phyloP scores from a whole-genome alignment of 805 yeast genomes.

The Cyberlindnera japonica region DNA sequence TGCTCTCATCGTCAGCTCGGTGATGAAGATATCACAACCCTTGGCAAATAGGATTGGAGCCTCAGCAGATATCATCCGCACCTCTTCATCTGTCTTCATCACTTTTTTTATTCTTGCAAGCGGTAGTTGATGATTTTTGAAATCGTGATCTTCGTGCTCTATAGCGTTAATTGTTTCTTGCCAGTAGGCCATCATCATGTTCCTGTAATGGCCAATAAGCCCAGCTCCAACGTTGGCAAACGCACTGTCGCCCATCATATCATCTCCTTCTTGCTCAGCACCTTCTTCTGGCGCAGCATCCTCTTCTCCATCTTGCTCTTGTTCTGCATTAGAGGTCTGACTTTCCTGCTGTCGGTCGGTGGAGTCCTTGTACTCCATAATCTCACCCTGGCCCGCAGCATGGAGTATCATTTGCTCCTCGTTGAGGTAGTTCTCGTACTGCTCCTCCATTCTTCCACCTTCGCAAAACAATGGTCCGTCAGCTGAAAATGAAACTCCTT shows the following conservation, averaged over 20 bases:
- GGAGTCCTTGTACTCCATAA: slow-evolving; percentile 6
- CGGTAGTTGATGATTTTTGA: slow-evolving; percentile 92
- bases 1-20: slow-evolving; percentile 96
- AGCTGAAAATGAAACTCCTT: no score
- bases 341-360: slow-evolving; percentile 7
- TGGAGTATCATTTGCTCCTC: slow-evolving; percentile 21
- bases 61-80: slow-evolving; percentile 96
- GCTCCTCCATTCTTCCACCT: slow-evolving; percentile 16
- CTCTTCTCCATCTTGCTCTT: not conserved
- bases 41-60: slow-evolving; percentile 97
- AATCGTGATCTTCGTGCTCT: slow-evolving; percentile 82
- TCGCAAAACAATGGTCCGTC: not conserved
- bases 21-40: slow-evolving; percentile 95
- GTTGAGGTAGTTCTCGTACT: slow-evolving; percentile 17
- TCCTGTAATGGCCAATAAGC: slow-evolving; percentile 72
- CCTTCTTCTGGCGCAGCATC: slow-evolving; percentile 4
- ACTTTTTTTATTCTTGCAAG: slow-evolving; percentile 95
- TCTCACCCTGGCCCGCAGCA: slow-evolving; percentile 5
- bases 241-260: slow-evolving; percentile 51
- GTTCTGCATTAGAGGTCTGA: slow-evolving; percentile 1
- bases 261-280: slow-evolving; percentile 33
- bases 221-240: slow-evolving; percentile 94
- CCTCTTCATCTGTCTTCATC: slow-evolving; percentile 97
- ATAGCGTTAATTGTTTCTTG: slow-evolving; percentile 90
- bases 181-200: slow-evolving; percentile 95